Evolutionary conservation across 1,284 basidiomycete species (phyloP).

Genomic region (Exobasidium cylindrosporum): DNA sequence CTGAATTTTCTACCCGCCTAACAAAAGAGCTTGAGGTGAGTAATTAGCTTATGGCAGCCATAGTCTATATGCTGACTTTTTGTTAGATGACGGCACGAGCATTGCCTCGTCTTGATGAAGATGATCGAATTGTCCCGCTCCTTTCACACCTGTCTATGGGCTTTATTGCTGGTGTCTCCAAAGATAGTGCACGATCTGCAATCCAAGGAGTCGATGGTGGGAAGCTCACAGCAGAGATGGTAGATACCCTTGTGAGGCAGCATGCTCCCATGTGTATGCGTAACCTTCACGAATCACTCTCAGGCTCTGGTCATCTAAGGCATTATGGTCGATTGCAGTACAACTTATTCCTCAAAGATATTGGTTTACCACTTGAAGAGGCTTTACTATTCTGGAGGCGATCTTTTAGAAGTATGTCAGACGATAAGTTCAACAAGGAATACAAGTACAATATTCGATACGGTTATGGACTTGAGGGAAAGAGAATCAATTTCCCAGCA

Average conservation of each 20-base stretch:
- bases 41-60: conserved; percentile 23
- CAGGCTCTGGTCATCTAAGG: conserved; percentile 79
- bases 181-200: conserved; percentile 66
- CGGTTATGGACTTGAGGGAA: conserved; percentile 89
- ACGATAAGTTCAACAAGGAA: conserved; percentile 98
- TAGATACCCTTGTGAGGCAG: conserved; percentile 78
- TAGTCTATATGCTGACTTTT: not conserved
- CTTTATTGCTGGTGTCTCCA: conserved; percentile 84
- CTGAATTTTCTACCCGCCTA: conserved; percentile 79
- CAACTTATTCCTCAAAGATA: conserved; percentile 82
- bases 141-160: conserved; percentile 89
- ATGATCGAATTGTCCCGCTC: conserved; percentile 84
- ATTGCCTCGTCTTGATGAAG: conserved; percentile 91
- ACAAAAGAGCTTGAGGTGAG: conserved; percentile 74
- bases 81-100: conserved; percentile 70
- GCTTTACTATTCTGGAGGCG: conserved; percentile 90
- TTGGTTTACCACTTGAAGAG: conserved; percentile 92
- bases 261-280: conserved; percentile 98
- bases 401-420: conserved; percentile 70
- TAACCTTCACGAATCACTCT: conserved; percentile 76
- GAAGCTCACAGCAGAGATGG: conserved; percentile 84
- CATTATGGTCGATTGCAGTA: conserved; percentile 90
- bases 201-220: conserved; percentile 57
- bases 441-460: conserved; percentile 97
- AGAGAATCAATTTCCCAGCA: conserved; percentile 88